Base-by-base conservation (phyloP, 1,284 basidiomycete genomes). In the Apiotrichum laibachii region DNA sequence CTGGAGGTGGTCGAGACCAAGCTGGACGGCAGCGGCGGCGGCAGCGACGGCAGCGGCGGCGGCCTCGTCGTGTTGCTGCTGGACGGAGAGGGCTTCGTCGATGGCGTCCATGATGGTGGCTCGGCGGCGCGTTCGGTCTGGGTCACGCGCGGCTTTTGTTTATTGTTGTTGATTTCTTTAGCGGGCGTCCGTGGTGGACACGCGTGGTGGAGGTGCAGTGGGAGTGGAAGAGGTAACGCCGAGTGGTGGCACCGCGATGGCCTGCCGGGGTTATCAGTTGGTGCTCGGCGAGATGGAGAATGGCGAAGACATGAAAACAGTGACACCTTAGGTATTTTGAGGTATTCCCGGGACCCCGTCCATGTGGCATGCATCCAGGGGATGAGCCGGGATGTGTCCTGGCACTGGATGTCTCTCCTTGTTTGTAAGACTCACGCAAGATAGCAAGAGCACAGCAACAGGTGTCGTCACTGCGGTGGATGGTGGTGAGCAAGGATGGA, bases 21-120 rank as follows among this genome's bases (percentile, higher is more conserved):
- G 62, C 54, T 71, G 67, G 42, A 61, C 66, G 4, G 68, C 70
- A 8, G 67, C 66, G 12, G 63, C 69, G 12, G 70, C 68, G 34
- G 72, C 71, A 11, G 71, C 72, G n/a, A 63, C 66, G 21, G 73
- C 71, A 7, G 69, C 71, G n/a, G 68, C 70, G 18, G 68, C 73
- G 52, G 72, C 72, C 21, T 66, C 64, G 56, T 75, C 69, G 31
- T 68, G 65, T 50, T 72, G 70, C 53, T 70, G 69, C 39, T 55
- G 22, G 56, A 37, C 45, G 18, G 67, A 35, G 58, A 67, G 62
- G 49, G 59, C 34, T 35, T 66, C 63, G 53, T 71, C 67, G 68
- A 70, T 73, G 46, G 55, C 67, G 54, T 22, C 22, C 26, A 31
- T 54, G 44, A 10, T 46, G 31, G 56, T 52, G 46, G 42, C 44